Percentiles rank a stretch among this genome's conserved stretches.
These are phyloP conservation scores for Exophiala sp. DNA, from an alignment of 2,329 filamentous ascomycete species.

Conservation along the genomic window DNA sequence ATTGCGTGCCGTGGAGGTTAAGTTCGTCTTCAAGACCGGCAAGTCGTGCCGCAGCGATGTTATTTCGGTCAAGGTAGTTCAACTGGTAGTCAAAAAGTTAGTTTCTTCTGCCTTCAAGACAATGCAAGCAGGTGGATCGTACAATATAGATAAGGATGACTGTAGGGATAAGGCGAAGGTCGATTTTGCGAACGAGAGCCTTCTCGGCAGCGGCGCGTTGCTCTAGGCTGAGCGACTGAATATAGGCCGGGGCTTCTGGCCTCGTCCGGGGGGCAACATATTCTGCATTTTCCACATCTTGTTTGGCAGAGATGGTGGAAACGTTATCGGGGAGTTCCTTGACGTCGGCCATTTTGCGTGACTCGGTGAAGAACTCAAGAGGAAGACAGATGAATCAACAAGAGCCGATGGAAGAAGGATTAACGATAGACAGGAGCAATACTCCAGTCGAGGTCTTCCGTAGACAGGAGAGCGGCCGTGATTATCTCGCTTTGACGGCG, in stretches of 20 bases:
- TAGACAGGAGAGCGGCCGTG: too few species aligned
- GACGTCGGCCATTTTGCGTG: background rate
- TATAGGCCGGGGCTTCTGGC: constrained; percentile 12
- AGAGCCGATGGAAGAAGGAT: too few species aligned
- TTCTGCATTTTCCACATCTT: constrained; percentile 8
- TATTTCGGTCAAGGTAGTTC: constrained; percentile 63
- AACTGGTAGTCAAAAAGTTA: constrained; percentile 58
- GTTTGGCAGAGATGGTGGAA: background rate
- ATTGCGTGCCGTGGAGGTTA: constrained; percentile 21
- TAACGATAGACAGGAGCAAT: too few species aligned
- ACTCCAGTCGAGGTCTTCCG: too few species aligned
- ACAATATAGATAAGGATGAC: constrained; percentile 70
- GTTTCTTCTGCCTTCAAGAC: background rate
- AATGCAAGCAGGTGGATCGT: constrained; percentile 33
- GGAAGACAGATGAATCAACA: too few species aligned
- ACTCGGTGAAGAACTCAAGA: too few species aligned
- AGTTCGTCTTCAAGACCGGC: constrained; percentile 48
- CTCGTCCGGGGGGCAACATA: background rate
- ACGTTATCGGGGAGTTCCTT: background rate
- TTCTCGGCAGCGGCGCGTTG: constrained; percentile 51
- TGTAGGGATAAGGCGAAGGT: constrained; percentile 60
- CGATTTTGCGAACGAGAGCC: constrained; percentile 63
- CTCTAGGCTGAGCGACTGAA: constrained; percentile 37
- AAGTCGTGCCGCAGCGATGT: constrained; percentile 52
- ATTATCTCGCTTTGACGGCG: too few species aligned